phyloP scores from a whole-genome alignment of 2,329 filamentous ascomycete genomes.

The Cercospora sesami region DNA sequence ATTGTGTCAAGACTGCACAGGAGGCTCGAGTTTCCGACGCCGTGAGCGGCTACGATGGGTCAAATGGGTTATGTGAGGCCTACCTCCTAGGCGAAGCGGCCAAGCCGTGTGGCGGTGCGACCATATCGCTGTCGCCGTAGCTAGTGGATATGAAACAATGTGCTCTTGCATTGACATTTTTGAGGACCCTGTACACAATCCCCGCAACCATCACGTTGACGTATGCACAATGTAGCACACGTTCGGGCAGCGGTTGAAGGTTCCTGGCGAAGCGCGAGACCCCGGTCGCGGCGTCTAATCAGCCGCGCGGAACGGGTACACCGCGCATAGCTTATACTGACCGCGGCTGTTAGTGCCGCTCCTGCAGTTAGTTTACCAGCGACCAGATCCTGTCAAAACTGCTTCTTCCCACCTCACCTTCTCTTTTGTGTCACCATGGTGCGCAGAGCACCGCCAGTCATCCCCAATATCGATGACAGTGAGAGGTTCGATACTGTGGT shows the following conservation, averaged over 20 bases:
- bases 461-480: conserved; percentile 52
- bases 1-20: conserved; percentile 76
- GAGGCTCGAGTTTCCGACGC: conserved; percentile 69
- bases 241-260: not conserved
- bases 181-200: not conserved
- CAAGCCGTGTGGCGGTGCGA: not conserved
- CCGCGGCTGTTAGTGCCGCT: conserved; percentile 7
- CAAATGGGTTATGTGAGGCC: not conserved
- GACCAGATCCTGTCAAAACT: conserved; percentile 1
- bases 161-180: not conserved
- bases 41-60: conserved; percentile 27
- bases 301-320: not conserved
- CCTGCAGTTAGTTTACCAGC: not conserved
- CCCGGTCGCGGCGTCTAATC: not conserved
- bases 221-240: not conserved
- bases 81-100: not conserved
- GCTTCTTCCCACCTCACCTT: conserved; percentile 5
- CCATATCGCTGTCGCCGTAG: not conserved
- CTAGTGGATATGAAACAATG: not conserved
- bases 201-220: not conserved
- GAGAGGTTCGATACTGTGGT: conserved; percentile 66
- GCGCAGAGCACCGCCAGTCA: not conserved
- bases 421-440: not conserved
- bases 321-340: not conserved
- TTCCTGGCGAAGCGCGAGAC: not conserved